Conservation (phyloP, 257 asterid species). For the Lycium barbarum region DNA sequence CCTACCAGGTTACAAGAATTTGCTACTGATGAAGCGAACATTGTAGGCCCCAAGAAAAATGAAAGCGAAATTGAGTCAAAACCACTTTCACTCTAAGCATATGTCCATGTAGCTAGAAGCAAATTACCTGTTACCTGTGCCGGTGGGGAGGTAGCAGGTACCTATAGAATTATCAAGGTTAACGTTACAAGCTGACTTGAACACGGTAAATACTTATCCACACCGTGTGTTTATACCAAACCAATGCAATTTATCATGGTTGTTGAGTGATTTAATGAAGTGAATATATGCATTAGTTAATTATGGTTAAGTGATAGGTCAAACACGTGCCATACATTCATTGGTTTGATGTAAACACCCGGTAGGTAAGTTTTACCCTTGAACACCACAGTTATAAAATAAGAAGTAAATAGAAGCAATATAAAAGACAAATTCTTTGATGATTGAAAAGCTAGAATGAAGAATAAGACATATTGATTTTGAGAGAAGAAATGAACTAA, state of each 20-base stretch:
- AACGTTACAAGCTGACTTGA: not conserved
- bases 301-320: too few relatives aligned
- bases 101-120: not conserved
- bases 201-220: too few relatives aligned
- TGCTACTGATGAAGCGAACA: not conserved
- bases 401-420: not conserved
- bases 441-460: not conserved
- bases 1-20: not conserved
- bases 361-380: not conserved
- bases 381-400: not conserved
- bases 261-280: too few relatives aligned
- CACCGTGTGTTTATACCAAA: too few relatives aligned
- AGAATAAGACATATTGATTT: not conserved
- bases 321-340: too few relatives aligned
- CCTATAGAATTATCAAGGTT: not conserved
- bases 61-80: too few relatives aligned
- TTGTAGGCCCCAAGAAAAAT: not conserved
- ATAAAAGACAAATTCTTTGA: not conserved
- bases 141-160: not conserved
- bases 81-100: not conserved
- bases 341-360: too few relatives aligned
- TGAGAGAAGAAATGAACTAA: slow-evolving; percentile 16
- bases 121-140: not conserved
- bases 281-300: too few relatives aligned
- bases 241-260: too few relatives aligned